A percentile compares a stretch with the other conserved stretches of the same genome.
Conservation (phyloP, 2,329 filamentous ascomycete species). For the Alternaria tenuissima region DNA sequence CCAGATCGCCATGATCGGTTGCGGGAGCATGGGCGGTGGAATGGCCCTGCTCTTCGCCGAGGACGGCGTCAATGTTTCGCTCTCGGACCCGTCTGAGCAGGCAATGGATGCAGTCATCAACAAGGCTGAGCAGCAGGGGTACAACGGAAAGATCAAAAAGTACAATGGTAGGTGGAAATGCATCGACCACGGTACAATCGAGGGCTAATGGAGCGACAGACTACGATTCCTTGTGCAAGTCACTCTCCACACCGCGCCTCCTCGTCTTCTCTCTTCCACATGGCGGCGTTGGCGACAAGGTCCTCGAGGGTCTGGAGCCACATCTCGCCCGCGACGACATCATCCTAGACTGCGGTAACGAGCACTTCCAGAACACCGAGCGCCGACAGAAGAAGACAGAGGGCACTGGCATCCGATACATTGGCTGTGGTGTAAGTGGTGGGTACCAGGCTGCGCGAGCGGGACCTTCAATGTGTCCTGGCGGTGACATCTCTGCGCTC, state of each 20-base stretch:
- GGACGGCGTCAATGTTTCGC: conserved; percentile 62
- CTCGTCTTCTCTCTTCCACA: conserved; percentile 64
- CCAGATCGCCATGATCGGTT: conserved; percentile 65
- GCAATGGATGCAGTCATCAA: conserved; percentile 57
- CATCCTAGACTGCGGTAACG: conserved; percentile 74
- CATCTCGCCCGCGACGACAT: conserved; percentile 68
- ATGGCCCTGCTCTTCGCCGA: conserved; percentile 68
- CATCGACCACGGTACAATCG: not conserved
- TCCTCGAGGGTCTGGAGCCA: conserved; percentile 57
- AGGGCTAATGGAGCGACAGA: conserved; percentile 42
- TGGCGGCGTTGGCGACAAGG: conserved; percentile 57
- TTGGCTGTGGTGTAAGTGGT: conserved; percentile 73
- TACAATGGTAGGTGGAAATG: conserved; percentile 39
- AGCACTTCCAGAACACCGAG: conserved; percentile 72
- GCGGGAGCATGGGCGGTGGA: conserved; percentile 67
- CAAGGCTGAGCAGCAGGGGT: conserved; percentile 52
- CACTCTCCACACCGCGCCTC: conserved; percentile 58
- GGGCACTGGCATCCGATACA: conserved; percentile 67
- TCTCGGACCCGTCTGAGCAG: conserved; percentile 62
- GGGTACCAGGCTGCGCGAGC: conserved; percentile 73
- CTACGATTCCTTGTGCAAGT: conserved; percentile 61
- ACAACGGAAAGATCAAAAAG: conserved; percentile 51
- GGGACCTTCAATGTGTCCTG: conserved; percentile 73
- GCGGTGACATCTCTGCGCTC: conserved; percentile 66
- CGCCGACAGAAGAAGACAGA: conserved; percentile 66